Percentiles rank a stretch among this genome's conserved stretches.
phyloP scores from a whole-genome alignment of 2,329 filamentous ascomycete species.

The Apiospora saccharicola region DNA sequence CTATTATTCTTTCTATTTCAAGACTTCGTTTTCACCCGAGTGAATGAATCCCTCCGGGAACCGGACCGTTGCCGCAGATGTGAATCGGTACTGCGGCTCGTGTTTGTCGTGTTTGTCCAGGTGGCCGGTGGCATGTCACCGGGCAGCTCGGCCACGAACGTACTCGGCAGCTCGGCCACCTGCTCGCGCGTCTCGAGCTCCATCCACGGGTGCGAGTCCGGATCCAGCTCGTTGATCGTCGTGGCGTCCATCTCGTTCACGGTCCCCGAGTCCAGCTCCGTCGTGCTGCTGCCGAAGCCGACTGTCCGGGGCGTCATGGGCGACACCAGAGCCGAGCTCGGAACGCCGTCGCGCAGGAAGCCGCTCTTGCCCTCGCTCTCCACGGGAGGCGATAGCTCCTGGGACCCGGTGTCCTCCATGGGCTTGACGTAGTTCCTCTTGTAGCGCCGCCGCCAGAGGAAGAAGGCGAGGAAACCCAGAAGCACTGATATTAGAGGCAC shows the following conservation, averaged over 20 bases:
- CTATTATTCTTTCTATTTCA: constrained; percentile 7
- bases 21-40: background rate
- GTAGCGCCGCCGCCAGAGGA: constrained; percentile 23
- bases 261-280: constrained; percentile 22
- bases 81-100: background rate
- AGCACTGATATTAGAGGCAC: constrained; percentile 12
- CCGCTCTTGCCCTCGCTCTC: constrained; percentile 10
- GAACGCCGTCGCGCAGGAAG: constrained; percentile 5
- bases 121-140: constrained; percentile 5
- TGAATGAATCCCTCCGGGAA: background rate
- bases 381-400: background rate
- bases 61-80: constrained; percentile 22
- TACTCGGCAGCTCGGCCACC: background rate
- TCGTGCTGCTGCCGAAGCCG: constrained; percentile 10
- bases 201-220: background rate
- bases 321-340: constrained; percentile 11
- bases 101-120: background rate
- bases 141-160: constrained; percentile 20
- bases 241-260: constrained; percentile 24
- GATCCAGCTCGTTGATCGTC: background rate
- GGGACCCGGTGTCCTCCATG: background rate
- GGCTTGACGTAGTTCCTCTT: constrained; percentile 17
- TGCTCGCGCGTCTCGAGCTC: constrained; percentile 12
- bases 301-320: constrained; percentile 19
- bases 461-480: constrained; percentile 20